Evolutionary conservation across 495 filamentous ascomycete species (phyloP), one percentile per base, ranked within the genome.

Genomic region (Podospora pseudopauciseta): DNA sequence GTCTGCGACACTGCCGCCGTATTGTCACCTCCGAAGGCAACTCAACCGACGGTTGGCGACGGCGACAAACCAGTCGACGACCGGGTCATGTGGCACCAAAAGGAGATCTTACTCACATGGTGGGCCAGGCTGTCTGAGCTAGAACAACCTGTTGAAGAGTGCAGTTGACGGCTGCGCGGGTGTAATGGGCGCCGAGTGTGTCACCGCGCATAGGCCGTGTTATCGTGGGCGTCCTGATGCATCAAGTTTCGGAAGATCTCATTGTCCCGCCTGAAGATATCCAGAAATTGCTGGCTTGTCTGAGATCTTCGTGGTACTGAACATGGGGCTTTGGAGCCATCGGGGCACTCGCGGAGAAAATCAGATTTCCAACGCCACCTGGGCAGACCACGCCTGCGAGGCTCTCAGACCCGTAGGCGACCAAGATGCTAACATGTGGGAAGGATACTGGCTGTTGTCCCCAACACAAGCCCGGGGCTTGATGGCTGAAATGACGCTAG

Each of bases 171-270:
- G 64, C 55, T 60, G 66, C 57, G 62, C 59, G 58, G 53, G 66
- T 64, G 32, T 39, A 0, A 49, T 27, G 56, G 44, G 58, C 60
- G 34, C 27, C 58, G 15, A 28, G 60, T 44, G 60, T 63, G 26
- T 63, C 60, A 28, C 60, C 30, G 19, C 60, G 18, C 60, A 11
- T 27, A 23, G 23, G 23, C 23, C 23, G 23, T 23, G 23, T 23
- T 23, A 23, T 23, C 23, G 1, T 23, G 23, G 23, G 23, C 95
- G 80, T 99, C 95, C 79, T 99, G 95, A 78, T 99, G 95, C 91
- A 97, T 96, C 28, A 92, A 89, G 49, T 91, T 91, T 60, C 93
- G 90, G 71, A 98, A 99, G 93, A 97, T 96, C 77, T 98, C 96
- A 75, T 98, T 94, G 70, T 98, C 92, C 30, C 92, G 86, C 74